phyloP scores from a whole-genome alignment of 73 alveolate genomes.

The Paramecium bursaria region DNA sequence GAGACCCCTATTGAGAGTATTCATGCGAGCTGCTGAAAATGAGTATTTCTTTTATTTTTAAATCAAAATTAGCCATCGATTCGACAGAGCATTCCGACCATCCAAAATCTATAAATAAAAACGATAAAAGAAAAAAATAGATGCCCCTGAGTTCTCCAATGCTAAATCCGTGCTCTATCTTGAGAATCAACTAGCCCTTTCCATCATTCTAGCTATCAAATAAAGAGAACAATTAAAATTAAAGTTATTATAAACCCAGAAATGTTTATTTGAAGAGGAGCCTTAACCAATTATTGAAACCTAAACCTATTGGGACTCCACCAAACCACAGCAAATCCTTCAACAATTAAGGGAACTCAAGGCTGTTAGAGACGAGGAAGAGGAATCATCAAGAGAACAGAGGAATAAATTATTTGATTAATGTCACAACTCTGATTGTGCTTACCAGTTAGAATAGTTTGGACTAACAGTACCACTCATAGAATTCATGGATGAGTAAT shows the following conservation, averaged over 20 bases:
- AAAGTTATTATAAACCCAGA: conserved; percentile 10
- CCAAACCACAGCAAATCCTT: not conserved
- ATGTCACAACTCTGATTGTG: conserved; percentile 9
- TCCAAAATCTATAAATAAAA: conserved; percentile 22
- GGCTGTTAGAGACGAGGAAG: conserved; percentile 29
- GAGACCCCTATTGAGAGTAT: conserved; percentile 48
- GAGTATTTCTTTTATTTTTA: conserved; percentile 6
- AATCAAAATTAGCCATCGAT: conserved; percentile 25
- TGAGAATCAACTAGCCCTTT: conserved; percentile 48
- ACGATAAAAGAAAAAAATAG: conserved; percentile 2
- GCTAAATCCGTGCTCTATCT: conserved; percentile 4
- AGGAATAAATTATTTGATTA: conserved; percentile 17
- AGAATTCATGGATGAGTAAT: conserved; percentile 59
- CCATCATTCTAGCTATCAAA: not conserved
- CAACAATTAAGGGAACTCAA: conserved; percentile 13
- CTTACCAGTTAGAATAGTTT: not conserved
- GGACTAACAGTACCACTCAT: not conserved
- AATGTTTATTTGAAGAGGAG: conserved; percentile 1
- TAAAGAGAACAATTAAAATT: conserved; percentile 52
- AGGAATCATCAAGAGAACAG: not conserved
- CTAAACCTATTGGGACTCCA: not conserved
- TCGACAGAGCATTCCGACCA: conserved; percentile 43
- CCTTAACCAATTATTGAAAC: conserved; percentile 7
- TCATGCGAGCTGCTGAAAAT: conserved; percentile 51
- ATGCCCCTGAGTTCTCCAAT: not conserved